Percentiles rank a stretch among this genome's conserved stretches.
These are phyloP conservation scores for Penicillium riverlandense DNA, from an alignment of 495 filamentous ascomycete species.

Conservation along the genomic window DNA sequence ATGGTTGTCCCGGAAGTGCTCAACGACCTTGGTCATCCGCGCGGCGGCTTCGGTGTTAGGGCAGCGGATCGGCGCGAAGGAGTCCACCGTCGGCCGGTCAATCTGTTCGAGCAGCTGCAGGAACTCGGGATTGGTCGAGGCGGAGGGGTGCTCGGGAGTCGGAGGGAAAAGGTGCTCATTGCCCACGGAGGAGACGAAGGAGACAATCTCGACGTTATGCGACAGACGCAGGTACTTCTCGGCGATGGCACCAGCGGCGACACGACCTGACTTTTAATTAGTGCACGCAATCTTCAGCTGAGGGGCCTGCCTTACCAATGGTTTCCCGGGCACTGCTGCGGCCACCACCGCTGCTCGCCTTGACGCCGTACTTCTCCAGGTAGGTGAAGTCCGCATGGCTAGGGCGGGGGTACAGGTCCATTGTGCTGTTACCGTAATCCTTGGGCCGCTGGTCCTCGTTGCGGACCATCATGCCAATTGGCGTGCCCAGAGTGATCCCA, in stretches of 20 bases:
- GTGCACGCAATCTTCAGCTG: background rate
- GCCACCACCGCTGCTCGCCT: constrained; percentile 87
- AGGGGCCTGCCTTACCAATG: constrained; percentile 49
- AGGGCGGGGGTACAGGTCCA: constrained; percentile 85
- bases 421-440: constrained; percentile 87
- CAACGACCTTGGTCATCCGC: constrained; percentile 76
- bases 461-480: constrained; percentile 78
- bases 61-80: constrained; percentile 78
- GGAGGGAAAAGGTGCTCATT: constrained; percentile 77
- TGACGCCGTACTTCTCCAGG: constrained; percentile 93
- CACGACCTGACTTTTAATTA: constrained; percentile 48
- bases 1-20: constrained; percentile 64
- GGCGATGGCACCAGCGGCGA: constrained; percentile 90
- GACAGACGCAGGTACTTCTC: constrained; percentile 84
- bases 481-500: constrained; percentile 85
- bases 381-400: constrained; percentile 97
- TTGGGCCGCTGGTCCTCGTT: constrained; percentile 93
- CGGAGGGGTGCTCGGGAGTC: constrained; percentile 61
- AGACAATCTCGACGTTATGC: constrained; percentile 83
- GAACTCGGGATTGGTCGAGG: constrained; percentile 78
- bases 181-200: constrained; percentile 85
- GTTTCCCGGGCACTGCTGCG: constrained; percentile 91
- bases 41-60: constrained; percentile 57
- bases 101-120: constrained; percentile 67
- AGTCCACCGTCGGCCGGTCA: constrained; percentile 73